Percentiles rank a stretch among this genome's conserved stretches.
phyloP scores from a whole-genome alignment of 345 rosid species.

The Luvunga scandens region DNA sequence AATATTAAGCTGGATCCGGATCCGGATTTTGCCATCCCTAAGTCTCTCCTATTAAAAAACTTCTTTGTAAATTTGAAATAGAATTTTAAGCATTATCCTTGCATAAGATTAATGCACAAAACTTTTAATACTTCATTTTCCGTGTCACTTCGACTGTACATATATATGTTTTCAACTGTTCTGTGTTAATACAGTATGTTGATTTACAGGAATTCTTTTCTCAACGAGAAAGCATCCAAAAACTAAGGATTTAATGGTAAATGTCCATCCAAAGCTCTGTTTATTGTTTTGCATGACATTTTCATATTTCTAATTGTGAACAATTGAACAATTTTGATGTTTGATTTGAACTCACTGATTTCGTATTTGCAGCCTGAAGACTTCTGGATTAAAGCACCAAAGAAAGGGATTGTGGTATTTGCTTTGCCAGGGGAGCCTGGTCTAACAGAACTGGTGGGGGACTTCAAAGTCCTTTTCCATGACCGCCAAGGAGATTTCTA shows the following conservation, averaged over 20 bases:
- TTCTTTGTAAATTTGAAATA: background rate
- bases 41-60: too few relatives aligned
- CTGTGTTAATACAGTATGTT: too few relatives aligned
- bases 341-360: slow-evolving; percentile 12
- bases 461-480: slow-evolving; percentile 87
- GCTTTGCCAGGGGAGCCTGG: slow-evolving; percentile 97
- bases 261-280: background rate
- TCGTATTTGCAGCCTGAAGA: slow-evolving; percentile 71
- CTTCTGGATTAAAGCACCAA: slow-evolving; percentile 87
- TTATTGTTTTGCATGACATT: background rate
- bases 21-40: too few relatives aligned
- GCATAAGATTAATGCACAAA: background rate
- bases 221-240: slow-evolving; percentile 74
- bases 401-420: slow-evolving; percentile 85
- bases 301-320: background rate
- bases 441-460: slow-evolving; percentile 70
- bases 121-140: background rate
- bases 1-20: too few relatives aligned
- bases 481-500: slow-evolving; percentile 93
- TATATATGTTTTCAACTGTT: slow-evolving; percentile 15
- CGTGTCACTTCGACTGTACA: background rate
- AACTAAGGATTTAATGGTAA: slow-evolving; percentile 79
- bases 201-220: slow-evolving; percentile 62
- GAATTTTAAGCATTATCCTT: background rate
- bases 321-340: background rate